Evolutionary conservation across 1,284 basidiomycete genomes (phyloP).

Genomic region (Apiotrichum montevideense): DNA sequence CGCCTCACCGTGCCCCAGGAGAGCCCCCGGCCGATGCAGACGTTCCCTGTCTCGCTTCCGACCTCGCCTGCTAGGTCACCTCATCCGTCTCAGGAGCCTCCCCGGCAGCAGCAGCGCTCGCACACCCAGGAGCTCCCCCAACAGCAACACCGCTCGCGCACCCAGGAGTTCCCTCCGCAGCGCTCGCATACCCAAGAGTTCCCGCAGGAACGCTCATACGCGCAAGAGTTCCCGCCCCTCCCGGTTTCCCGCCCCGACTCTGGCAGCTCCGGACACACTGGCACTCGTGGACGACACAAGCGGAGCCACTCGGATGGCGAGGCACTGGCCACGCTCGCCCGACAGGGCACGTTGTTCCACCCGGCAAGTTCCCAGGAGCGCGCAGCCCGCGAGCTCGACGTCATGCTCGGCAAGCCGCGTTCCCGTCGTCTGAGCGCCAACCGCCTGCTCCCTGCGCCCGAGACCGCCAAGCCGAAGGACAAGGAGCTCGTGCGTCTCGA

Average conservation of each 20-base stretch:
- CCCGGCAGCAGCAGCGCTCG: no score
- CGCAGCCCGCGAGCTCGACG: constrained; percentile 37
- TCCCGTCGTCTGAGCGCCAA: constrained; percentile 29
- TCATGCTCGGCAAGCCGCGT: constrained; percentile 39
- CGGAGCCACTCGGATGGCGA: constrained; percentile 42
- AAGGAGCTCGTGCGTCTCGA: constrained; percentile 39
- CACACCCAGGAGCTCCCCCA: no score
- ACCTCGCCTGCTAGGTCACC: no score
- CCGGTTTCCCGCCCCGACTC: no score
- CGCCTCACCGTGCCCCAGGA: no score
- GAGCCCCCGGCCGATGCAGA: no score
- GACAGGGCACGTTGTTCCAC: constrained; percentile 45
- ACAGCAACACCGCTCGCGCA: no score
- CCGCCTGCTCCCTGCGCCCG: constrained; percentile 38
- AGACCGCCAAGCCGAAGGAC: constrained; percentile 12
- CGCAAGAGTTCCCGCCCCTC: not conserved
- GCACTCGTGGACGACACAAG: constrained; percentile 8
- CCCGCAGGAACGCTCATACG: not conserved
- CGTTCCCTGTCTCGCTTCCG: no score
- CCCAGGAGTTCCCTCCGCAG: not conserved
- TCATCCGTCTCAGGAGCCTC: no score
- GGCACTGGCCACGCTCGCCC: constrained; percentile 26
- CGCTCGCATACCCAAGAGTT: not conserved
- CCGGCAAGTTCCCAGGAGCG: constrained; percentile 37
- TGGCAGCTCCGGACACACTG: no score